Conservation (phyloP, 345 rosid species). For the Arabis hirsuta region DNA sequence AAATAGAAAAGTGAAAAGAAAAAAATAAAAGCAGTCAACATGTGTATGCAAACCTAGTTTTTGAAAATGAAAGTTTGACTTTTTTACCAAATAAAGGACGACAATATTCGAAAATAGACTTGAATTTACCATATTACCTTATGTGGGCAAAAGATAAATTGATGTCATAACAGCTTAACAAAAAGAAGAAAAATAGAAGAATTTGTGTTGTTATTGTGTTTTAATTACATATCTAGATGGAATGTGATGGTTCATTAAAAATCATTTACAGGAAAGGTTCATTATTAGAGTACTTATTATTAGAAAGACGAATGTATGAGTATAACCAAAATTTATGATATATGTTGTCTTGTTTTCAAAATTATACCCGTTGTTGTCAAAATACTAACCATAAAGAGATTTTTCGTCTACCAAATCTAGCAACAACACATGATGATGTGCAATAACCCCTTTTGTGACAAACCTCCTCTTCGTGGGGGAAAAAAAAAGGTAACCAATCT, state of each 20-base stretch:
- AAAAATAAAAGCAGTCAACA: constrained; percentile 15
- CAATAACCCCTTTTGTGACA: too few species aligned
- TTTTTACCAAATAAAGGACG: constrained; percentile 25
- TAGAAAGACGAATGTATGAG: too few species aligned
- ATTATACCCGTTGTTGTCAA: too few species aligned
- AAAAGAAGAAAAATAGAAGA: background rate
- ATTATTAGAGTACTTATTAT: too few species aligned
- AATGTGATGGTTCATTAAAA: constrained; percentile 1
- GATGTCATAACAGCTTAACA: background rate
- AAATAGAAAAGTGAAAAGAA: background rate
- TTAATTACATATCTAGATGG: background rate
- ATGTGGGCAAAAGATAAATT: background rate
- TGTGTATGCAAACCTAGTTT: constrained; percentile 18
- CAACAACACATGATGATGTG: too few species aligned
- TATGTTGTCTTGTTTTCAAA: too few species aligned
- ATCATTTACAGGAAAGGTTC: background rate
- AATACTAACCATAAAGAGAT: too few species aligned
- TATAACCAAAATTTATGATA: too few species aligned
- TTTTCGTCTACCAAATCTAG: too few species aligned
- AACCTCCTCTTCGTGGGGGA: too few species aligned
- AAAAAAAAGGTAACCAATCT: too few species aligned
- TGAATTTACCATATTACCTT: constrained; percentile 1
- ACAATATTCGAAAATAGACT: constrained; percentile 8
- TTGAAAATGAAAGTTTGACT: constrained; percentile 37
- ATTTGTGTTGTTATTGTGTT: background rate